Conservation (phyloP, 108 stramenopile species). For the Nannochloropsis oceanica region DNA sequence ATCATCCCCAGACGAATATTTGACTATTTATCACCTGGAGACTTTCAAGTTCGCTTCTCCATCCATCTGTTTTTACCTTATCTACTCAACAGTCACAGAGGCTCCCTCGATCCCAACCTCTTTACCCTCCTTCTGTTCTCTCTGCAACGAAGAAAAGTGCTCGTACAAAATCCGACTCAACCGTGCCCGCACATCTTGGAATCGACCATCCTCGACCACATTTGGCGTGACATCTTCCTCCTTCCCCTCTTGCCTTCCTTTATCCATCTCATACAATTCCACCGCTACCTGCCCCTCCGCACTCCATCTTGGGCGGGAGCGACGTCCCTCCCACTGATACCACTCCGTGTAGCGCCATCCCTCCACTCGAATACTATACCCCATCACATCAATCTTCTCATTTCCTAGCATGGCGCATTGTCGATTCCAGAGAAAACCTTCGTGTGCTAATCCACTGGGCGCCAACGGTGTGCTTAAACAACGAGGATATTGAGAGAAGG, state of each 20-base stretch:
- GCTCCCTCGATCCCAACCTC: no score
- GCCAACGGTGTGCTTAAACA: not conserved
- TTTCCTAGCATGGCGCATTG: not conserved
- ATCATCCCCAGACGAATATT: no score
- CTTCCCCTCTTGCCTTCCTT: not conserved
- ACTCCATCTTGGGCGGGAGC: not conserved
- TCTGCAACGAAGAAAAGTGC: not conserved
- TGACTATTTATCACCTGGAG: no score
- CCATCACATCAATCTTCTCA: not conserved
- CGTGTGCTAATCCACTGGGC: not conserved
- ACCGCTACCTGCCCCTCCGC: not conserved
- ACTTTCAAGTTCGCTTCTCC: no score
- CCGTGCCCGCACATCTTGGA: not conserved
- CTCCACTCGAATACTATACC: not conserved
- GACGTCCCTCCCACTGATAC: not conserved
- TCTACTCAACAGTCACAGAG: no score
- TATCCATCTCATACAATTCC: not conserved
- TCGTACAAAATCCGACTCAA: not conserved
- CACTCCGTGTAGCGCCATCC: not conserved
- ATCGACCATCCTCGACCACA: not conserved
- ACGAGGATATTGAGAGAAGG: not conserved
- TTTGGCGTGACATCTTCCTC: not conserved
- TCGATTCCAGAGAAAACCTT: not conserved
- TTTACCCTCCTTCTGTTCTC: no score
- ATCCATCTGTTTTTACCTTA: no score